Base-by-base conservation (phyloP, 441 rosid species). In the Euphorbia schlechtendalii region DNA sequence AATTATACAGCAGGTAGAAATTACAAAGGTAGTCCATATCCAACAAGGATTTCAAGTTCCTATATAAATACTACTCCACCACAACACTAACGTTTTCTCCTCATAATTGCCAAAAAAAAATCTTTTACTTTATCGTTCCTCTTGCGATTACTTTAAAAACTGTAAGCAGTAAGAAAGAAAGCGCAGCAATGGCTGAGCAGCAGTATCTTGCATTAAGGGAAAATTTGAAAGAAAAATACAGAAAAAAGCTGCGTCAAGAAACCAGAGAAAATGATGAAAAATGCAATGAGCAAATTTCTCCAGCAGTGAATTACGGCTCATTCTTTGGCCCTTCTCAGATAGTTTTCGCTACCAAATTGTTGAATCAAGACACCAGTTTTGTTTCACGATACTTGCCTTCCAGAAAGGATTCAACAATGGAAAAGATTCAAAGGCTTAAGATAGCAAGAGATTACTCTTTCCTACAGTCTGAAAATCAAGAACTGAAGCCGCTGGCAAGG, bases 401-500 rank as follows among this genome's bases (percentile, higher is more conserved):
- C 13, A 58, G 24, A 17, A 48, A 7, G 32, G 25, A 9, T 13
- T 17, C 0, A 30, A 30, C 21, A 0, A n/a, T 0, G 22, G 2
- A 17, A 3, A 52, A 60, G 21, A 21, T 28, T 7, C 56, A 28
- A 18, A 53, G 30, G 9, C 8, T 52, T 12, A 24, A 30, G 8
- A 38, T 55, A 48, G 4, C 62, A 61, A 61, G 72, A 62, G 72
- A 69, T 18, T 45, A 69, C 45, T 62, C 58, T 2, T 62, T 45
- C 15, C 11, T 69, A 13, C 17, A 43, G 7, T 21, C 51, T 15
- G 48, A 61, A 12, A 46, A 55, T 4, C 30, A n/a, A 5, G 28
- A 20, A 43, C 13, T 20, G 20, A 21, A 5, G 8, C 41, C 57
- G 3, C 28, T 3, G 12, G 43, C 30, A 55, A 1, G 10, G 32